Base-by-base conservation (phyloP, 495 filamentous ascomycete species). In the Eremomyces bilateralis region DNA sequence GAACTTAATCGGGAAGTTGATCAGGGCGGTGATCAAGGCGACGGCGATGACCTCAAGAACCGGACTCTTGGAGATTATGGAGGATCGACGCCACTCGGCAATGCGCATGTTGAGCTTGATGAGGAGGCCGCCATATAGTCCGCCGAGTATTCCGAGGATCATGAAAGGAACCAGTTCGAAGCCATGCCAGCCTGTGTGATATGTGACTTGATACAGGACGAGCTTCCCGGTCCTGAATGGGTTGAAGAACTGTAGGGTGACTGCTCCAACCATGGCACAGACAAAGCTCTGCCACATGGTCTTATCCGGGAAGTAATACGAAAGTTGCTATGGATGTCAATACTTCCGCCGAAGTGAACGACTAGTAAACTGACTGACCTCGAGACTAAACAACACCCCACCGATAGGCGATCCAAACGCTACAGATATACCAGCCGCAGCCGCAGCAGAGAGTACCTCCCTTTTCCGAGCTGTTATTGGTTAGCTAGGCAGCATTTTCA, bases 281-380 rank as follows among this genome's bases (percentile, higher is more conserved):
- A 97, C 88, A 56, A 97, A 95, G 50, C 81, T 91, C 50, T 94
- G 85, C 88, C 88, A 97, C 88, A 97, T 97, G 1, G 88, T 93
- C 51, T 94, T 95, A 48, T 97, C 88, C 1, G 88, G 88, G 42
- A 97, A 97, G 53, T 95, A 97, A 57, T 95, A 97, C 1, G 82
- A 91, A 10, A 97, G 58, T 64, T 94, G 85, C 67, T 69, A 25
- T 6, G 15, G 17, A 19, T 21, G 35, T 34, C 33, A 34, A 45
- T 4, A 16, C 17, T 15, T n/a, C n/a, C n/a, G n/a, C n/a, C n/a
- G n/a, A 6, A 5, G 16, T 34, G 28, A 15, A 4, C 32, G 20
- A 33, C 18, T 6, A 11, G 15, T 3, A 37, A 11, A 3, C 15
- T 18, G 16, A 12, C 54, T 42, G 59, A 76, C 71, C 56, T 97